Conservation (phyloP, 116 monocot genomes). For the Cymodocea nodosa region DNA sequence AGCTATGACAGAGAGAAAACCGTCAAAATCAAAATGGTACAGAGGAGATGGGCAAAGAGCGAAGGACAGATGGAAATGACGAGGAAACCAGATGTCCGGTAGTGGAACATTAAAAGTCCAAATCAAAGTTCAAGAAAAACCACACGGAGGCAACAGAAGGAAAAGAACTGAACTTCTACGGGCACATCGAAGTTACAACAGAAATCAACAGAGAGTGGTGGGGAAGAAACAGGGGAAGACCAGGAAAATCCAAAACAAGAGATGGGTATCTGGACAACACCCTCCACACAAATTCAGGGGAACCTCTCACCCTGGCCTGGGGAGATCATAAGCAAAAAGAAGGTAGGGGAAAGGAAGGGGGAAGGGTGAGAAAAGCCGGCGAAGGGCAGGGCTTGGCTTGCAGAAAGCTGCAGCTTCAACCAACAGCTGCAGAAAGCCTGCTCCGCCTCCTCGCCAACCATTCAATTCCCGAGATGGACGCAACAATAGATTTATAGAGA, state of each 20-base stretch:
- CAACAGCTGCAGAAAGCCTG: constrained; percentile 17
- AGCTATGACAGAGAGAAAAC: background rate
- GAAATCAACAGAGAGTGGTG: too few species aligned
- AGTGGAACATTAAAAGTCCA: background rate
- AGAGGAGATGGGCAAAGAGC: background rate
- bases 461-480: constrained; percentile 25
- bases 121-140: background rate
- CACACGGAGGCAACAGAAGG: background rate
- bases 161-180: background rate
- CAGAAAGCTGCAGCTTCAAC: constrained; percentile 11
- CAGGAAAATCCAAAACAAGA: background rate
- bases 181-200: too few species aligned
- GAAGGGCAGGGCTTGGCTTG: constrained; percentile 21
- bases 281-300: too few species aligned
- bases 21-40: background rate
- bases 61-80: background rate
- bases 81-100: background rate
- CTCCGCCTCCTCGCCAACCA: constrained; percentile 22
- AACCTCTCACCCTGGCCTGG: background rate
- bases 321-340: background rate
- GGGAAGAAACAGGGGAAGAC: background rate
- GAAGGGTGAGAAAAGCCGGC: constrained; percentile 1
- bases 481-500: constrained; percentile 8
- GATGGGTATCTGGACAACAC: background rate
- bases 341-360: background rate